Evolutionary conservation across 2,329 filamentous ascomycete genomes (phyloP).

Genomic region (Tolypocladium inflatum): DNA sequence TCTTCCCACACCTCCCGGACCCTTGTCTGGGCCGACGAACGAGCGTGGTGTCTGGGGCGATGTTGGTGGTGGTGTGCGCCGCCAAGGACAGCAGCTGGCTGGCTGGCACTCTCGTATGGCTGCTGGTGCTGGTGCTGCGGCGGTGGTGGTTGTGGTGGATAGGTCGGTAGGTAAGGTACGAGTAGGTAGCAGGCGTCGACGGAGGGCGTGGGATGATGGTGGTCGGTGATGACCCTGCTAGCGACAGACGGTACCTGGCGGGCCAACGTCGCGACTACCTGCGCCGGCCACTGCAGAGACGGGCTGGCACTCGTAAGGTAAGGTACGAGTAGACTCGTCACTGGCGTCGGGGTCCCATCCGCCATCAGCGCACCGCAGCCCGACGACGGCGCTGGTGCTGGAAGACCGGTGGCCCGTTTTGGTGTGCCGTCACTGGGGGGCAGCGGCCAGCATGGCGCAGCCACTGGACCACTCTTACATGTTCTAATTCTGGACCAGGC

Average conservation of each 20-base stretch:
- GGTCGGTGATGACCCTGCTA: neutral
- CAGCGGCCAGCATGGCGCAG: constrained; percentile 19
- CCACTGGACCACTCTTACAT: constrained; percentile 13
- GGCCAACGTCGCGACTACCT: neutral
- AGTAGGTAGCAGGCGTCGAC: too few relatives aligned
- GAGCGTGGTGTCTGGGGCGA: neutral
- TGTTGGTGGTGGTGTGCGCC: neutral
- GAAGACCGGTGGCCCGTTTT: neutral
- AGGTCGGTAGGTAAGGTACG: too few relatives aligned
- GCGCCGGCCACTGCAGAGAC: neutral
- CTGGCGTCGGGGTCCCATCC: neutral
- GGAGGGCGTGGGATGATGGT: neutral
- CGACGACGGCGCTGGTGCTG: neutral
- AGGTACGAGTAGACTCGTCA: neutral
- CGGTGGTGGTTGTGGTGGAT: neutral
- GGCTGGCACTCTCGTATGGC: neutral
- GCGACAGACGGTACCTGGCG: neutral
- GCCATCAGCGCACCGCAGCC: neutral
- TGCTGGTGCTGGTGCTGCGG: neutral
- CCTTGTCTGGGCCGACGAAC: constrained; percentile 1
- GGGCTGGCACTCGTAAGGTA: too few relatives aligned
- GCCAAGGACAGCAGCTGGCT: neutral
- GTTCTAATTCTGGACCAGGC: constrained; percentile 25
- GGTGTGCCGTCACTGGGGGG: neutral
- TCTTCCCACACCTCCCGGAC: constrained; percentile 1